phyloP scores from a whole-genome alignment of 2,329 filamentous ascomycete genomes.

The Plenodomus biglobosus region DNA sequence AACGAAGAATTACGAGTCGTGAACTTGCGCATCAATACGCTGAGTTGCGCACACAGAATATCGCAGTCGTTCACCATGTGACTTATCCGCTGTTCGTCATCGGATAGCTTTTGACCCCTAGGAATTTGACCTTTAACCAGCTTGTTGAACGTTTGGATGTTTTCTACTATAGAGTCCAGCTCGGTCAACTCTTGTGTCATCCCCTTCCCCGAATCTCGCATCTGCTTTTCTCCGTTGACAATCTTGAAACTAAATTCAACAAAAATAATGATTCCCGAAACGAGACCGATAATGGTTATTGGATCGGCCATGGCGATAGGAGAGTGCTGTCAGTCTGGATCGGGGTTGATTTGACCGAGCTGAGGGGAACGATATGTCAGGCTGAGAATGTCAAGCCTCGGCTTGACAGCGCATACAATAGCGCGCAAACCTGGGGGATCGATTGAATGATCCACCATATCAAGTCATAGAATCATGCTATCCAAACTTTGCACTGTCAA shows the following conservation, averaged over 20 bases:
- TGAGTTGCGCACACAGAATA: no score
- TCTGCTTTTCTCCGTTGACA: background rate
- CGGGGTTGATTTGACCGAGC: no score
- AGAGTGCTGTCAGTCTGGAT: no score
- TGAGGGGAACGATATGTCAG: no score
- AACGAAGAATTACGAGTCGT: background rate
- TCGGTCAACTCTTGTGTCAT: background rate
- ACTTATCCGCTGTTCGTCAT: background rate
- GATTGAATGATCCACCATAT: no score
- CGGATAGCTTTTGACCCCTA: background rate
- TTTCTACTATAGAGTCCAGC: background rate
- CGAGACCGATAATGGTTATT: background rate
- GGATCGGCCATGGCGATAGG: background rate
- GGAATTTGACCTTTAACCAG: background rate
- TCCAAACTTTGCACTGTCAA: no score
- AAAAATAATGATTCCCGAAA: background rate
- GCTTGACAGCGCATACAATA: no score
- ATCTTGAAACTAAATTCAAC: background rate
- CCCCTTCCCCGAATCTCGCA: background rate
- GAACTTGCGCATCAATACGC: no score
- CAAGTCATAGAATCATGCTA: no score
- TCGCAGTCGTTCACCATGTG: background rate
- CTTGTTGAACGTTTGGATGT: background rate
- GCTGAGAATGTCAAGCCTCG: no score
- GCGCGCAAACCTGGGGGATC: no score